Evolutionary conservation across 192 early-diverging fungal genomes (phyloP).

Genomic region (Coemansia sp.): DNA sequence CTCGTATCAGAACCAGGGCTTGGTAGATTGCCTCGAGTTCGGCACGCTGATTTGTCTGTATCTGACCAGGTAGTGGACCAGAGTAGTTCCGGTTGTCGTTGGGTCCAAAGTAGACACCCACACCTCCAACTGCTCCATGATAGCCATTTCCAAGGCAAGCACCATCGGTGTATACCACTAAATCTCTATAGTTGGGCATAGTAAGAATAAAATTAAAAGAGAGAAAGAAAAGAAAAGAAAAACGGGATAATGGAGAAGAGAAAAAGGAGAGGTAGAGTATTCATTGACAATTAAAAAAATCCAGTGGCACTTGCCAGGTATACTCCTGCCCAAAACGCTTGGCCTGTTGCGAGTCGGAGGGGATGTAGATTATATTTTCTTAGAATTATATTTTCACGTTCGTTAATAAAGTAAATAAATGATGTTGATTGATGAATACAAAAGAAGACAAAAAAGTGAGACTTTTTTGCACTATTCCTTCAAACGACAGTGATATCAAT

Average conservation of each 20-base stretch:
- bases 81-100: conserved; percentile 55
- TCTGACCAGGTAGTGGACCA: conserved; percentile 27
- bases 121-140: conserved; percentile 51
- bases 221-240: not conserved
- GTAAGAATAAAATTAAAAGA: not conserved
- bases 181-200: not conserved
- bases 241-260: not conserved
- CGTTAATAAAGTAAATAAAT: not conserved
- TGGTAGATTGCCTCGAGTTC: conserved; percentile 30
- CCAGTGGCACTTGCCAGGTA: not conserved
- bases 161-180: conserved; percentile 60
- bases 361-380: too few relatives aligned
- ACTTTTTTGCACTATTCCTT: not conserved
- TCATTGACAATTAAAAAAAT: too few relatives aligned
- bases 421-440: not conserved
- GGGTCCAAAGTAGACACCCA: conserved; percentile 61
- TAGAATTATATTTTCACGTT: too few relatives aligned
- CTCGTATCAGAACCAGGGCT: conserved; percentile 3
- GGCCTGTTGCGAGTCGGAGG: too few relatives aligned
- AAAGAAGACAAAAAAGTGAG: not conserved
- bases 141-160: conserved; percentile 58
- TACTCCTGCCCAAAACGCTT: not conserved
- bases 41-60: conserved; percentile 24
- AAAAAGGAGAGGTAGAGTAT: not conserved
- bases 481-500: not conserved